A percentile compares a stretch with the other conserved stretches of the same genome.
Evolutionary conservation across 2,329 filamentous ascomycete species (phyloP).

Genomic region (Dendryphion nanum): DNA sequence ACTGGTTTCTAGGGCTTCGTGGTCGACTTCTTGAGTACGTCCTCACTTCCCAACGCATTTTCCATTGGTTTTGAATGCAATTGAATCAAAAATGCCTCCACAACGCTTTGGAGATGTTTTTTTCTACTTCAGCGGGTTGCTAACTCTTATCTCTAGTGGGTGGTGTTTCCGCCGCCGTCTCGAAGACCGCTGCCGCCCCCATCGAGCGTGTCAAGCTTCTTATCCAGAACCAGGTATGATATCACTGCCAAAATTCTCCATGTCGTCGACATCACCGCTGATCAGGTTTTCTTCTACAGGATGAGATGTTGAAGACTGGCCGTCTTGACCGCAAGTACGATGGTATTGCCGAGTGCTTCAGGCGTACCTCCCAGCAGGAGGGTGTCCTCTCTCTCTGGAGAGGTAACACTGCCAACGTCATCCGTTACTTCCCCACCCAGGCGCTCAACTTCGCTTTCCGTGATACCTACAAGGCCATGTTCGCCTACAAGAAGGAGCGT

Average conservation of each 20-base stretch:
- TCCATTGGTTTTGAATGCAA: slow-evolving; percentile 22
- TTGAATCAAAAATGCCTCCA: slow-evolving; percentile 8
- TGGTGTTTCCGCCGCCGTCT: slow-evolving; percentile 99
- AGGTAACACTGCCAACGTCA: slow-evolving; percentile 99
- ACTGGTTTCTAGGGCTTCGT: slow-evolving; percentile 71
- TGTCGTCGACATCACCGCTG: slow-evolving; percentile 11
- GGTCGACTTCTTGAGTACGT: slow-evolving; percentile 99
- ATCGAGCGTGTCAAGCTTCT: slow-evolving; percentile 99
- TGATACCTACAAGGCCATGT: slow-evolving; percentile 99
- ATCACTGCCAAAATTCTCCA: slow-evolving; percentile 3
- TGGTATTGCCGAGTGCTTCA: slow-evolving; percentile 95
- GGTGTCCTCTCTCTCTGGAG: slow-evolving; percentile 96
- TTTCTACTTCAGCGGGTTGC: slow-evolving; percentile 24
- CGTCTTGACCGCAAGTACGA: slow-evolving; percentile 97
- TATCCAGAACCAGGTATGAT: slow-evolving; percentile 98
- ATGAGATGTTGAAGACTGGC: slow-evolving; percentile 99
- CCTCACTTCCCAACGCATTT: slow-evolving; percentile 8
- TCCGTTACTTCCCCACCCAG: slow-evolving; percentile 99
- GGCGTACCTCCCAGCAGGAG: slow-evolving; percentile 83
- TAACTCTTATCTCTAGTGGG: slow-evolving; percentile 70
- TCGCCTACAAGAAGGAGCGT: slow-evolving; percentile 99
- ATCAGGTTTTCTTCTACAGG: slow-evolving; percentile 54
- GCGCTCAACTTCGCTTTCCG: slow-evolving; percentile 99
- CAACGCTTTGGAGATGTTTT: too few species aligned
- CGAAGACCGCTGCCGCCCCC: slow-evolving; percentile 99